Evolutionary conservation across 148 eudicot genomes (phyloP), one percentile per base, ranked within the genome.

Genomic region (Gaultheria prostrata): DNA sequence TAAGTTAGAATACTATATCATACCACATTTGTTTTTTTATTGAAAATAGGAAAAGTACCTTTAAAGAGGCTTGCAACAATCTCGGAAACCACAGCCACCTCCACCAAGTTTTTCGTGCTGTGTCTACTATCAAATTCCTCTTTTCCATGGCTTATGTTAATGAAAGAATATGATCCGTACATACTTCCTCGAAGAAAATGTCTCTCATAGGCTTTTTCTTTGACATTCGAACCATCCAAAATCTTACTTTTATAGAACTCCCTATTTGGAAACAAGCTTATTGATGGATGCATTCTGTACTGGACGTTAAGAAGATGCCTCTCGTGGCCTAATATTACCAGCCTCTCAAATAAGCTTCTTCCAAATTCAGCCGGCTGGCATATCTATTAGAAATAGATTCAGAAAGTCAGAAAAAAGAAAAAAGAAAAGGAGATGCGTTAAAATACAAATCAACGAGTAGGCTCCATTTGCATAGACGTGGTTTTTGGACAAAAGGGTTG

Each of bases 311-410:
- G 88, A 28, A 92, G 91, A 80, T 89, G 91, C 84, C 85, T 92
- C 77, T 79, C 53, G 35, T 87, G 83, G n/a, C 91, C 92, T 76
- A 91, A 83, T 17, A 46, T 5, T 4, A 80, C 77, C 45, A 92
- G 83, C 73, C 93, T 87, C 80, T 91, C 88, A 35, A 91, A 92
- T 72, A 91, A 86, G 79, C 95, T 92, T 79, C 95, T 87, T 35
- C 95, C 93, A 48, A 92, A 91, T 20, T 76, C 85, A 79, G 91
- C 92, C 10, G 88, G 51, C 28, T 84, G 86, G 2, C 87, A 85
- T 67, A 89, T 75, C 95, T 92, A 59, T 14, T 2, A 26, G 33
- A 0, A 0, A 28, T 32, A 61, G 48, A 7, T 4, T 61, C 14
- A 48, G 12, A 32, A 30, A 69, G 45, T 49, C 30, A 20, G 21